Conservation (phyloP, 192 early-diverging fungal genomes). For the Lunasporangiospora selenospora region DNA sequence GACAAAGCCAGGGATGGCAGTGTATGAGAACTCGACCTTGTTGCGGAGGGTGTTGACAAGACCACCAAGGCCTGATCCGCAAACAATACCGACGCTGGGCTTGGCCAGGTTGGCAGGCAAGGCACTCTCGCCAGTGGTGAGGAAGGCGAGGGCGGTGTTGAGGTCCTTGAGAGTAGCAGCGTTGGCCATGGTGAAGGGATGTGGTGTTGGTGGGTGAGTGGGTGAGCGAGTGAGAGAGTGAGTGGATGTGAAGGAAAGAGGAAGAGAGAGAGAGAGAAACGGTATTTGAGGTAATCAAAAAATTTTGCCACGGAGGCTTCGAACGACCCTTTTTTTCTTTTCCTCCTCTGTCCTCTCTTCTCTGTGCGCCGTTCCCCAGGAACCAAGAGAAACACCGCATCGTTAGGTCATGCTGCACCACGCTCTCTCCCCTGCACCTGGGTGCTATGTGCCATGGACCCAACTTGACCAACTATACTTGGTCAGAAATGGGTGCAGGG, state of each 20-base stretch:
- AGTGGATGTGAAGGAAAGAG: not conserved
- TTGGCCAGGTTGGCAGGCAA: conserved; percentile 41
- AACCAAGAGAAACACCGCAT: no score
- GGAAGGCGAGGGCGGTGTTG: conserved; percentile 29
- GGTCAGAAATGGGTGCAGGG: no score
- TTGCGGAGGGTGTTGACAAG: conserved; percentile 72
- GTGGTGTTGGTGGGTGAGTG: not conserved
- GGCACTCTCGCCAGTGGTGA: conserved; percentile 33
- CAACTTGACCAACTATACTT: no score
- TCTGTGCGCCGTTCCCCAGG: no score
- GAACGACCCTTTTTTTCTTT: no score
- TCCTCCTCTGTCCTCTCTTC: no score
- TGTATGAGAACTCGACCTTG: conserved; percentile 71
- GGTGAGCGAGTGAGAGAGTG: no score
- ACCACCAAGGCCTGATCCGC: conserved; percentile 84
- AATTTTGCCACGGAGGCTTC: no score
- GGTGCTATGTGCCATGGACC: no score
- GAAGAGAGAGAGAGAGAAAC: not conserved
- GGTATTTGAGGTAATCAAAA: no score
- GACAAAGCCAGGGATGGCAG: conserved; percentile 88
- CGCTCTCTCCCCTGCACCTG: no score
- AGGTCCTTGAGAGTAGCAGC: conserved; percentile 43
- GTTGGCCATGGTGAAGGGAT: conserved; percentile 22
- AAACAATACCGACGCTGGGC: conserved; percentile 81
- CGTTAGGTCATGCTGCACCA: no score